Evolutionary conservation across 306 rosid genomes (phyloP), one percentile per base, ranked within the genome.

Genomic region (Cicer cuneatum): DNA sequence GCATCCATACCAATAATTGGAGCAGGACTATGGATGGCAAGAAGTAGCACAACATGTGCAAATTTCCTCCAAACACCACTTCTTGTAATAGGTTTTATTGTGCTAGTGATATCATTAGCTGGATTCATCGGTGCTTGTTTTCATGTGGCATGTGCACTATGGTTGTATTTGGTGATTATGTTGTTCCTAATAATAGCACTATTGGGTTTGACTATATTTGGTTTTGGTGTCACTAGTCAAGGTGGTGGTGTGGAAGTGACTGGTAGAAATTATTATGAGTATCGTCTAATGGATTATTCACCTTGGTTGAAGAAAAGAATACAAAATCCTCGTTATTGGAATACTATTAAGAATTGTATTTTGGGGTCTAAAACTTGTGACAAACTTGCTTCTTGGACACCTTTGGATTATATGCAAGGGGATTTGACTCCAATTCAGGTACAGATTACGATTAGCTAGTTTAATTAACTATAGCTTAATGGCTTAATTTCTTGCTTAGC

Each of bases 81-180:
- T 37, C 69, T 95, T 7, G 83, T 90, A 8, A 66, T 95, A 6
- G 99, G 99, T 1, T 95, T 95, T 41, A 80, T 92, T 5, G 90
- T 95, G 51, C 89, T 95, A 0, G 52, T 95, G 56, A 79, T 95
- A 3, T 95, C 99, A 14, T 80, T 95, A 4, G 90, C 96, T 5
- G 99, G 99, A 2, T 95, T 95, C 84, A 85, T 95, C 8, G 99
- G 99, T 5, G 99, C 99, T 1, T 95, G 99, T 45, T 95, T 95
- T 62, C 81, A 92, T 45, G 99, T 95, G 10, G 98, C 91, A 1
- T 95, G 97, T 86, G 98, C 98, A 9, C 90, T 95, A 0, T 87
- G 99, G 97, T 68, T 95, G 45, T 95, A 95, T 82, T 75, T 95
- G 49, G 91, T 87, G 72, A 85, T 89, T 58, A 92, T 95, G 99